Evolutionary conservation across 768 basidiomycete species (phyloP), one percentile per base, ranked within the genome.

Genomic region (Boletus vinaceobasis): DNA sequence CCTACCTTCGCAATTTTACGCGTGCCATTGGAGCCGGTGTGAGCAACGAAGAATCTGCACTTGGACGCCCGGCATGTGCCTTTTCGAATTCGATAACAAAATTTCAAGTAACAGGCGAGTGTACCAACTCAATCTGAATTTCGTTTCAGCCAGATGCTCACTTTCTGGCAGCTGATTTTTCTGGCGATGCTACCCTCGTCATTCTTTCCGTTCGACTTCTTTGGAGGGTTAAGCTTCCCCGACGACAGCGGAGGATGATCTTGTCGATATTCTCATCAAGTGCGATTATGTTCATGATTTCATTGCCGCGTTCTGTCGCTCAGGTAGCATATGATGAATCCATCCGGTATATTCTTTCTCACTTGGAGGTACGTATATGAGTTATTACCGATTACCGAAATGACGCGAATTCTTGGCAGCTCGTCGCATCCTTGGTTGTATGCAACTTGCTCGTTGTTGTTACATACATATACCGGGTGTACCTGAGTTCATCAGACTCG

Each of bases 201-300:
- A 21, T 26, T 17, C 27, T 65, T 43, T 56, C 60, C 55, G 52
- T 59, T 9, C 39, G 29, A 23, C 39, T 51, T 37, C 47, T 60
- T 46, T 60, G 64, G 61, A 46, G 53, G 13, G 27, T 66, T 53
- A 60, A 44, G 14, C 55, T 56, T 52, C 55, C 46, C 33, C 27
- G 23, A 44, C 53, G 53, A 37, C 57, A 55, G 33, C 55, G 55
- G n/a, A 19, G 27, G 26, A 60, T 61, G 57, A 57, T 66, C 31
- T 44, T 51, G 9, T 33, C 13, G 31, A 21, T 53, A 49, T 55
- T 53, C 40, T 53, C 56, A 13, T 57, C 52, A 5, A 53, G 50
- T 29, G 40, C 50, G 6, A n/a, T 64, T 13, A 56, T 66, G 54
- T 56, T 31, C 13, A 5, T 55, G 32, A 37, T 58, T 37, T 60